Evolutionary conservation across 805 yeast species (phyloP).

Genomic region (Metschnikowia colocasiae): DNA sequence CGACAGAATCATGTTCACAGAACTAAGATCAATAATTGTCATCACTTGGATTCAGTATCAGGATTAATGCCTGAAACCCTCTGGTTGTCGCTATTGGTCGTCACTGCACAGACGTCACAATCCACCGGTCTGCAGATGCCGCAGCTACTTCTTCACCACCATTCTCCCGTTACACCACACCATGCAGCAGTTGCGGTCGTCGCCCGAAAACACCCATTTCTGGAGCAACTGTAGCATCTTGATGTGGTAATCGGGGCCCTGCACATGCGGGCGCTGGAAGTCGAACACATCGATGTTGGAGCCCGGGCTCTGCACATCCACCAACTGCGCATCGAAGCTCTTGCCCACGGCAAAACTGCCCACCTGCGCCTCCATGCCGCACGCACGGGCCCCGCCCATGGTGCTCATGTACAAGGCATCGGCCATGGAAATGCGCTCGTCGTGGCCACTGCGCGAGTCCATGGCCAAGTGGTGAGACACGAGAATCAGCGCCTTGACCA

Average conservation of each 20-base stretch:
- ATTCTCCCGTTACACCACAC: slow-evolving; percentile 82
- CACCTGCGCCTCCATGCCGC: slow-evolving; percentile 50
- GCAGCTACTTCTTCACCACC: slow-evolving; percentile 44
- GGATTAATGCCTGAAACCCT: too few species aligned
- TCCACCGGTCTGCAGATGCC: too few species aligned
- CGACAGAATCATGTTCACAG: too few species aligned
- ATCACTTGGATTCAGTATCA: too few species aligned
- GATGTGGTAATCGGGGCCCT: slow-evolving; percentile 13
- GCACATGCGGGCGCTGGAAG: slow-evolving; percentile 55
- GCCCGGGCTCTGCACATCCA: slow-evolving; percentile 52
- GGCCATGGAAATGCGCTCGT: slow-evolving; percentile 21
- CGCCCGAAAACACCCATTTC: slow-evolving; percentile 93
- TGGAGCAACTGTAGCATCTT: slow-evolving; percentile 59
- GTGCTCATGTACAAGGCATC: slow-evolving; percentile 84
- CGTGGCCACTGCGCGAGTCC: slow-evolving; percentile 10
- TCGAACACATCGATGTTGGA: slow-evolving; percentile 73
- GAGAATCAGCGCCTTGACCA: slow-evolving; percentile 32
- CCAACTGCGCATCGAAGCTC: slow-evolving; percentile 77
- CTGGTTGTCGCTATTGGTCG: too few species aligned
- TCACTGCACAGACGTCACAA: too few species aligned
- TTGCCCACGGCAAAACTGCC: slow-evolving; percentile 80
- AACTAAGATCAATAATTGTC: too few species aligned
- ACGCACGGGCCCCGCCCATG: slow-evolving; percentile 81
- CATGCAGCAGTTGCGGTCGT: slow-evolving; percentile 76
- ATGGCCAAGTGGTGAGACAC: slow-evolving; percentile 42